phyloP scores from a whole-genome alignment of 306 rosid genomes.

The Sechiopsis laciniata region DNA sequence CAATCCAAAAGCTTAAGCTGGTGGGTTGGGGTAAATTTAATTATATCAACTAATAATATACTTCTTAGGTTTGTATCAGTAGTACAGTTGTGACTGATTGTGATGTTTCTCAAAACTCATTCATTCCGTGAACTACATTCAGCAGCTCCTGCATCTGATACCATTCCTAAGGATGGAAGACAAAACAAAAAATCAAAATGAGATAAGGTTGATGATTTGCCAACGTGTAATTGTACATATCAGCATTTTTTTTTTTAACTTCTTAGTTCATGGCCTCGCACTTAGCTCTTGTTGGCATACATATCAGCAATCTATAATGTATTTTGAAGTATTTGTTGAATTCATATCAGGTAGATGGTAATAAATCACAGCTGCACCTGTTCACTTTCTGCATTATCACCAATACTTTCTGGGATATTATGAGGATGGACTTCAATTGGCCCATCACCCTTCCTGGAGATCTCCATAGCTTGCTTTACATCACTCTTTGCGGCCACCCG shows the following conservation, averaged over 20 bases:
- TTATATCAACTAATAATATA: too few species aligned
- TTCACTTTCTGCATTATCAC: too few species aligned
- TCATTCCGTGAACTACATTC: conserved; percentile 34
- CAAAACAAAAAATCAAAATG: conserved; percentile 49
- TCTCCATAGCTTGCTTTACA: too few species aligned
- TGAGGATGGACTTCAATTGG: too few species aligned
- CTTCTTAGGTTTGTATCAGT: conserved; percentile 29
- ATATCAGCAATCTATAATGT: conserved; percentile 20
- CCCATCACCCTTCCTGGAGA: too few species aligned
- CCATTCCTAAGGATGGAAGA: conserved; percentile 53
- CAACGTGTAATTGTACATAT: conserved; percentile 2
- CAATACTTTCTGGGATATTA: too few species aligned
- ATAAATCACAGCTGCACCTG: too few species aligned
- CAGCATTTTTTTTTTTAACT: not conserved
- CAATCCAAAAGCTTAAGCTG: too few species aligned
- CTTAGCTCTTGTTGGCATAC: not conserved
- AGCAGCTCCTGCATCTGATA: conserved; percentile 42
- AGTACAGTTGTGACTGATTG: conserved; percentile 21
- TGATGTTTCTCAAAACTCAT: not conserved
- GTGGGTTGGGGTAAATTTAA: too few species aligned
- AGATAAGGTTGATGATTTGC: conserved; percentile 37
- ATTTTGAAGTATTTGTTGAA: conserved; percentile 23
- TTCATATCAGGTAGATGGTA: conserved; percentile 65
- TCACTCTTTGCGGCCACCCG: too few species aligned
- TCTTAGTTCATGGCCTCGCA: too few species aligned